Evolutionary conservation across 495 filamentous ascomycete species (phyloP), one percentile per base, ranked within the genome.

Genomic region (Daldinia childiae): DNA sequence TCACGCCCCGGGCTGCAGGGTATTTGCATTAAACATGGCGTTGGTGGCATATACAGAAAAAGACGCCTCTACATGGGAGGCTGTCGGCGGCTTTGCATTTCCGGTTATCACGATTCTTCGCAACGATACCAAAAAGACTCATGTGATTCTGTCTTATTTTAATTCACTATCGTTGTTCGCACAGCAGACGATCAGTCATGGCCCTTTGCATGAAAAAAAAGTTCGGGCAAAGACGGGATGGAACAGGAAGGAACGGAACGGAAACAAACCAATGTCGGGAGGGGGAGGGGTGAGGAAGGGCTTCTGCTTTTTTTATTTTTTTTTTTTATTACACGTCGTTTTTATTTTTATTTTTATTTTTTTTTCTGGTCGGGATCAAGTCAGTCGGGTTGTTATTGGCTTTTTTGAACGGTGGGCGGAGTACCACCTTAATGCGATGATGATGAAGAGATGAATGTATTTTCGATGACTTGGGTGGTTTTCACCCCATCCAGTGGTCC

Each of bases 91-190:
- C 69, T 68, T 70, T 69, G 62, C 72, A 75, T 72, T 75, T 72
- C 69, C 57, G 56, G 57, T 71, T 73, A 67, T 74, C 69, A 69
- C 64, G 63, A 76, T 76, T 62, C 74, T 72, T 62, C 77, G 74
- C 69, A 69, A 76, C 60, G 77, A 81, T 74, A 78, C 79, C 61
- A 80, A 74, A 68, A 68, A 77, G 64, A 71, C 69, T 77, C 69
- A 64, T 61, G 62, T 62, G 73, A 67, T 68, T 66, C 73, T 41
- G 68, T 77, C 67, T 75, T 79, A 71, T 45, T 45, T 48, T 74
- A 62, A 69, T 71, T 60, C 71, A 77, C 38, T 66, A 64, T 71
- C 69, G 66, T 71, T 71, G 68, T 54, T 73, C 64, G 51, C 76
- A 67, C 64, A 60, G 72, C 68, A 64, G 56, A 60, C 71, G 75